Conservation (phyloP, 371 early-diverging fungal species). For the Syncephalastrum contaminatum region DNA sequence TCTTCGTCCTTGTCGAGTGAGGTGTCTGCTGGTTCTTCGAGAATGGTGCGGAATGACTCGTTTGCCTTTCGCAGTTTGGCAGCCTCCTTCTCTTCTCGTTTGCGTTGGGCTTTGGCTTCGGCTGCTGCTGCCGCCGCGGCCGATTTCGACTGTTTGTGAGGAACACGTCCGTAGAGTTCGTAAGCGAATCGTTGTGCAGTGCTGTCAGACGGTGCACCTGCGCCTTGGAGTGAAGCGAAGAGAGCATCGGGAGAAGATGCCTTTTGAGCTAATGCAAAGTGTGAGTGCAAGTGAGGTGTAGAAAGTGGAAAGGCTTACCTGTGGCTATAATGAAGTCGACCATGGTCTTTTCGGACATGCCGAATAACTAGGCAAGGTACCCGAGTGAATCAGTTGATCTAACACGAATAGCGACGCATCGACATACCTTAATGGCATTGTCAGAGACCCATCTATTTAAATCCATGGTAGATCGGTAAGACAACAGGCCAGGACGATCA, state of each 20-base stretch:
- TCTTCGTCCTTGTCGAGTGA: slow-evolving; percentile 25
- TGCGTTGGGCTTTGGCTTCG: slow-evolving; percentile 37
- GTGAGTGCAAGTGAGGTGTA: background rate
- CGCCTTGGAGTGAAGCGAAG: slow-evolving; percentile 47
- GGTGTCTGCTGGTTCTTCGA: slow-evolving; percentile 51
- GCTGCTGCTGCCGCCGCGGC: slow-evolving; percentile 22
- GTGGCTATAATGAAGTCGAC: slow-evolving; percentile 74
- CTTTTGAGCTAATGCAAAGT: slow-evolving; percentile 46
- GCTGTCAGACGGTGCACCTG: slow-evolving; percentile 57
- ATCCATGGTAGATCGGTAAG: slow-evolving; percentile 28
- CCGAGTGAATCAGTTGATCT: slow-evolving; percentile 9
- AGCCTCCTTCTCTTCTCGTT: slow-evolving; percentile 57
- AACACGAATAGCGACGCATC: slow-evolving; percentile 13
- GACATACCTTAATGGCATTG: slow-evolving; percentile 64
- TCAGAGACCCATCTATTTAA: slow-evolving; percentile 76
- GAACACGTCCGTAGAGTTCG: slow-evolving; percentile 62
- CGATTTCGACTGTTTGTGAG: slow-evolving; percentile 41
- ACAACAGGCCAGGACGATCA: background rate
- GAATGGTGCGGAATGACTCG: slow-evolving; percentile 50
- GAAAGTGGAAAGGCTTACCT: slow-evolving; percentile 29
- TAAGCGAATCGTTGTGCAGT: slow-evolving; percentile 59
- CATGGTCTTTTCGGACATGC: slow-evolving; percentile 68
- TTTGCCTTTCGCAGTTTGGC: slow-evolving; percentile 59
- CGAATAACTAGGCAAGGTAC: slow-evolving; percentile 51
- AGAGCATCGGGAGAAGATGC: slow-evolving; percentile 62